A percentile compares a stretch with the other conserved stretches of the same genome.
These are phyloP conservation scores for Castanea mollissima DNA, from an alignment of 306 rosid genomes.

Conservation along the genomic window DNA sequence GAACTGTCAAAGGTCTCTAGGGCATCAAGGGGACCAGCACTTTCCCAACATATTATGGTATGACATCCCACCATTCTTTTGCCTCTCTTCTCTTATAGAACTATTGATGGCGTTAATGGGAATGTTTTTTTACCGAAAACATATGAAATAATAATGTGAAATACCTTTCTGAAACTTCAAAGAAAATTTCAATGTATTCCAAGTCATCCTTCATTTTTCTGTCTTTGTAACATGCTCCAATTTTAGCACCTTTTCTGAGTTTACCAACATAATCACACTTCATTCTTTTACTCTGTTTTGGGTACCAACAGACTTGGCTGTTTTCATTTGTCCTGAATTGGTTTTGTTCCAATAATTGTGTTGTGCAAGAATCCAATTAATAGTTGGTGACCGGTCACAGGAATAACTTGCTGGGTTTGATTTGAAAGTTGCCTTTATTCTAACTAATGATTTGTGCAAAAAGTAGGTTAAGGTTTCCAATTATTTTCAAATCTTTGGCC, in stretches of 20 bases:
- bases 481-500: neutral
- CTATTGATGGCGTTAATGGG: neutral
- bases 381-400: neutral
- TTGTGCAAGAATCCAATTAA: neutral
- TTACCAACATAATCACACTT: neutral
- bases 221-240: neutral
- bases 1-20: constrained; percentile 73
- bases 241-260: neutral
- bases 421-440: neutral
- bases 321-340: neutral
- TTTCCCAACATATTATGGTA: constrained; percentile 83
- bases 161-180: constrained; percentile 10
- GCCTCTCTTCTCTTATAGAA: constrained; percentile 5
- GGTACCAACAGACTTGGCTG: neutral
- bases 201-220: neutral
- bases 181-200: constrained; percentile 9
- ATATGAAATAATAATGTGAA: neutral
- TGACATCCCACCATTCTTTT: constrained; percentile 3
- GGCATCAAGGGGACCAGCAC: constrained; percentile 59
- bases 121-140: neutral
- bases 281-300: neutral
- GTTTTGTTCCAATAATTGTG: neutral
- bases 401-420: no score
- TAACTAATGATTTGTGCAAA: neutral
- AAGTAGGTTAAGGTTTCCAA: neutral